Conservation (phyloP, 2,329 filamentous ascomycete species). For the Phaeosphaeriaceae sp. region DNA sequence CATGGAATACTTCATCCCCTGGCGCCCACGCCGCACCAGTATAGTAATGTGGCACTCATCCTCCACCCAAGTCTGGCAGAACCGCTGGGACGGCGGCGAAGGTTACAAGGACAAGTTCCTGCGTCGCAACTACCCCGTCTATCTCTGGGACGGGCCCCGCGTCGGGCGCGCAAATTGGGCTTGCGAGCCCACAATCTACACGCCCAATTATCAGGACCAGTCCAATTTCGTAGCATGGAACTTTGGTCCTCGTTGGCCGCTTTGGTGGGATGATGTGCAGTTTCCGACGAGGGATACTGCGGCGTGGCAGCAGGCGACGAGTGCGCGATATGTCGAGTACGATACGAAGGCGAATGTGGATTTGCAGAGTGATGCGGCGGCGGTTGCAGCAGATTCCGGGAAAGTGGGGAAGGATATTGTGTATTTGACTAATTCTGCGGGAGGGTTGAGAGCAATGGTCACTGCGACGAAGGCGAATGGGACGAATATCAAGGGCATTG, state of each 20-base stretch:
- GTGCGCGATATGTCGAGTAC: conserved; percentile 31
- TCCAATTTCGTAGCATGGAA: conserved; percentile 34
- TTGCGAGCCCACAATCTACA: conserved; percentile 23
- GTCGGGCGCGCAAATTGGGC: conserved; percentile 35
- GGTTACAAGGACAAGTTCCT: conserved; percentile 38
- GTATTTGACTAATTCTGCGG: conserved; percentile 34
- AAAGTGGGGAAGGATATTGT: conserved; percentile 27
- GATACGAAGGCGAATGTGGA: conserved; percentile 29
- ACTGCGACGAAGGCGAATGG: conserved; percentile 26
- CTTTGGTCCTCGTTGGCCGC: conserved; percentile 23
- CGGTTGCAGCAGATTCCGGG: conserved; percentile 33
- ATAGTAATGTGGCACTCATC: conserved; percentile 38
- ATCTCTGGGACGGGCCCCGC: conserved; percentile 35
- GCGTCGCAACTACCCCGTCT: conserved; percentile 32
- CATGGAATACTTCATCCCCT: conserved; percentile 37
- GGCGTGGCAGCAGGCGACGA: conserved; percentile 33
- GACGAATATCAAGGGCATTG: conserved; percentile 36
- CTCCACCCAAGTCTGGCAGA: conserved; percentile 35
- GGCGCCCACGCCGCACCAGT: conserved; percentile 26
- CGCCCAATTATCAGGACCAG: conserved; percentile 23
- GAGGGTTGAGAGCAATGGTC: conserved; percentile 27
- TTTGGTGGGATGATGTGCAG: conserved; percentile 32
- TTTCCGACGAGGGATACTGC: conserved; percentile 23
- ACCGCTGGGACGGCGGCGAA: conserved; percentile 33
- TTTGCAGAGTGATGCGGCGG: conserved; percentile 27